Conservation (phyloP, 2,329 filamentous ascomycete genomes). For the Aureobasidium zeae region DNA sequence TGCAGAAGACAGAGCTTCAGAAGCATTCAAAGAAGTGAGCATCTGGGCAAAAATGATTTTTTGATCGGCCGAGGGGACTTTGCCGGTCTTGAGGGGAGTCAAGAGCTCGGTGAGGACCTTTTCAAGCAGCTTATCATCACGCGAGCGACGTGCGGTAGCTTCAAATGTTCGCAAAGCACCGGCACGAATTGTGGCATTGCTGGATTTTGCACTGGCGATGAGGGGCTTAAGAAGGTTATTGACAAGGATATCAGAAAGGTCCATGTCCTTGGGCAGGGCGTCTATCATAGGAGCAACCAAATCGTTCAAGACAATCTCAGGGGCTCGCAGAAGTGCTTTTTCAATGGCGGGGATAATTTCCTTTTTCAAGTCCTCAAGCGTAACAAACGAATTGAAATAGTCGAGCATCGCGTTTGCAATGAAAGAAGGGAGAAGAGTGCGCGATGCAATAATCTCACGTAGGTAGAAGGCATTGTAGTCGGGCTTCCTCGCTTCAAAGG, state of each 20-base stretch:
- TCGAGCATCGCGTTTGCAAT: slow-evolving; percentile 65
- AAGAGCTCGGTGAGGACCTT: slow-evolving; percentile 71
- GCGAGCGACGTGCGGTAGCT: slow-evolving; percentile 54
- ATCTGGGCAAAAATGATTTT: slow-evolving; percentile 75
- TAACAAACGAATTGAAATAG: slow-evolving; percentile 72
- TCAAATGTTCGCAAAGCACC: slow-evolving; percentile 69
- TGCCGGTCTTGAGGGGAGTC: slow-evolving; percentile 69
- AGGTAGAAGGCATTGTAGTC: slow-evolving; percentile 74
- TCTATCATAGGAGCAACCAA: slow-evolving; percentile 64
- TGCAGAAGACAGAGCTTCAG: slow-evolving; percentile 53
- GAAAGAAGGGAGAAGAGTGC: slow-evolving; percentile 59
- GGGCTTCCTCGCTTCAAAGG: slow-evolving; percentile 57
- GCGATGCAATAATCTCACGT: slow-evolving; percentile 75
- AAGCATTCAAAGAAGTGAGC: slow-evolving; percentile 56
- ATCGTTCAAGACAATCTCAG: slow-evolving; percentile 77
- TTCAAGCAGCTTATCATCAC: slow-evolving; percentile 49
- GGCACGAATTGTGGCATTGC: slow-evolving; percentile 65
- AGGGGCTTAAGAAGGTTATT: slow-evolving; percentile 74
- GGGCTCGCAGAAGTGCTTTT: slow-evolving; percentile 78
- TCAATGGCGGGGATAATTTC: slow-evolving; percentile 75
- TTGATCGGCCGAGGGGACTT: slow-evolving; percentile 77
- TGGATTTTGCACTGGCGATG: slow-evolving; percentile 84
- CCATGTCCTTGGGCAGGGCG: slow-evolving; percentile 59
- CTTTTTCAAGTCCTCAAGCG: slow-evolving; percentile 62
- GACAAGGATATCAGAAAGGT: slow-evolving; percentile 66